Base-by-base conservation (phyloP, 768 basidiomycete genomes). In the Collybia sp. region DNA sequence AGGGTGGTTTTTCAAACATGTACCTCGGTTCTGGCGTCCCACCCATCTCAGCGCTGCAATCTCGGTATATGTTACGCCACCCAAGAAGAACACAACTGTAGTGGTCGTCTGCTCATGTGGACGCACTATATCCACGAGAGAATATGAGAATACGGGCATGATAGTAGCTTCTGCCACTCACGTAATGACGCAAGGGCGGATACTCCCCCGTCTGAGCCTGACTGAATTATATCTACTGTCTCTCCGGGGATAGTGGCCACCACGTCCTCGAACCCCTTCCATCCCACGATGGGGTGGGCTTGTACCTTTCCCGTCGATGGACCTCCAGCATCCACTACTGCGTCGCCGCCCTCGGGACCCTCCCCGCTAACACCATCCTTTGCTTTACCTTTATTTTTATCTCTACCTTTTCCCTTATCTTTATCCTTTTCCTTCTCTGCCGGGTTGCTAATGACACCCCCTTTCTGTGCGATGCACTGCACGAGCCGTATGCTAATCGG, bases 181-280 rank as follows among this genome's bases (percentile, higher is more conserved):
- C 69, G 51, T 33, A 61, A 67, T 47, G 61, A 60, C 54, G 50
- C 59, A 54, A 57, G 62, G 42, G 51, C 59, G 46, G 49, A 53
- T 25, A 44, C 58, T 51, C 58, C 53, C 30, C 51, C 62, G 18
- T 56, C 62, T 12, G 64, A 53, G 42, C 59, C 58, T 53, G 71
- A 73, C 59, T 79, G 84, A 25, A 71, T 67, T 31, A 89, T 76
- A 64, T 99, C 94, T 35, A 96, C 79, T 16, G 85, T 88, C 59
- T 82, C 80, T 2, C 96, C 96, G 0, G 93, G 89, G 45, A 98
- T 83, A 44, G 75, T 72, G 31, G 77, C 77, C 16, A 96, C 61
- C 12, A 90, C 79, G 57, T 98, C 95, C 64, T 98, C 96, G 58
- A 99, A 93, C 17, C 93, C 95, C 63, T 89, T 95, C 94, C 95